A percentile compares a stretch with the other conserved stretches of the same genome.
Conservation (phyloP, 2,329 filamentous ascomycete species). For the Aspergillus pseudoterreus region DNA sequence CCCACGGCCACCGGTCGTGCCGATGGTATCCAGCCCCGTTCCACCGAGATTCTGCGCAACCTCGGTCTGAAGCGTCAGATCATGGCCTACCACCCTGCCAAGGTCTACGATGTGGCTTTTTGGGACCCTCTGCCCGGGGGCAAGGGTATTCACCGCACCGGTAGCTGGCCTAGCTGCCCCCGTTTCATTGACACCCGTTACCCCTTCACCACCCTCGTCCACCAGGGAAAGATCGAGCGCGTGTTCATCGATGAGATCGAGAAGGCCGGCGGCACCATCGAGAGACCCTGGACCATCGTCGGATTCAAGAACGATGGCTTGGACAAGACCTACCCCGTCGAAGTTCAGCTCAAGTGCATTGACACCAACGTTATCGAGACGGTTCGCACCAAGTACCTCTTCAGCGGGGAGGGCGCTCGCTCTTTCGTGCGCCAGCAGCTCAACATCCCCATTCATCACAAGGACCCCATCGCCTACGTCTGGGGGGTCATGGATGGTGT, state of each 20-base stretch:
- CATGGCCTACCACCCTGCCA: constrained; percentile 82
- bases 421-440: constrained; percentile 61
- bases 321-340: constrained; percentile 71
- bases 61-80: constrained; percentile 85
- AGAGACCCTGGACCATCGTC: constrained; percentile 60
- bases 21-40: constrained; percentile 88
- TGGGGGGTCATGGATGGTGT: constrained; percentile 67
- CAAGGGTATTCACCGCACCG: constrained; percentile 57
- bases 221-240: constrained; percentile 61
- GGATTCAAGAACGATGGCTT: constrained; percentile 59
- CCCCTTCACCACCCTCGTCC: constrained; percentile 60
- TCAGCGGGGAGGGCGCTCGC: constrained; percentile 60
- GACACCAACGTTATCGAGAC: constrained; percentile 69
- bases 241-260: constrained; percentile 61
- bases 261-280: constrained; percentile 54
- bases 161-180: constrained; percentile 82
- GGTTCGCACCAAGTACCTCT: constrained; percentile 59
- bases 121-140: constrained; percentile 55
- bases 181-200: constrained; percentile 69
- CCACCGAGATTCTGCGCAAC: constrained; percentile 79
- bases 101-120: constrained; percentile 70
- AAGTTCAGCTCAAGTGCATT: constrained; percentile 72
- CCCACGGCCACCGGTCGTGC: constrained; percentile 83
- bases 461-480: constrained; percentile 61
- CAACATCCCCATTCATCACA: constrained; percentile 62